These are phyloP conservation scores for Capronia americana DNA, from an alignment of 2,329 filamentous ascomycete genomes.

Conservation along the genomic window DNA sequence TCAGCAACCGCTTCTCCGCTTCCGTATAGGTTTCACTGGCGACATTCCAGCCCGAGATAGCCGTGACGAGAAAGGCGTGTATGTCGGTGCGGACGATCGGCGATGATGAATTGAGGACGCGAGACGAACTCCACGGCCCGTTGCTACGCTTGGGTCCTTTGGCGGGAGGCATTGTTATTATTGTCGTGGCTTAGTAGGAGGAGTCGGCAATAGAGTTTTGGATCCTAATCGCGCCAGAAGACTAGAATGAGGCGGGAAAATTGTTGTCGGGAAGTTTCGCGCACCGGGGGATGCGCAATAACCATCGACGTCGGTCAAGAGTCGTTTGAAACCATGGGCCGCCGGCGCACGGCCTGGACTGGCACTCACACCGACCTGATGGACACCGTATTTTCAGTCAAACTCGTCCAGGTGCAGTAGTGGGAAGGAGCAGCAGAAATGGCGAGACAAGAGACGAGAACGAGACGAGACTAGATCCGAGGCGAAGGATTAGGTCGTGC, in stretches of 20 bases:
- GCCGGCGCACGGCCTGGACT: no score
- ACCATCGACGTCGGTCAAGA: not conserved
- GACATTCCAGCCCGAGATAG: constrained; percentile 31
- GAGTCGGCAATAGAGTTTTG: not conserved
- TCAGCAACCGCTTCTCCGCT: constrained; percentile 35
- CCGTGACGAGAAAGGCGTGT: constrained; percentile 34
- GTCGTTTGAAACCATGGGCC: not conserved
- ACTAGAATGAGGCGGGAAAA: not conserved
- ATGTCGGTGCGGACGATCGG: constrained; percentile 32
- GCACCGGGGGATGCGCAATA: not conserved
- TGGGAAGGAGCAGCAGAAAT: constrained; percentile 2
- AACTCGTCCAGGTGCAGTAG: not conserved
- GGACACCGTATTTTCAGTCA: not conserved
- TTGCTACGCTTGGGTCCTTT: constrained; percentile 23
- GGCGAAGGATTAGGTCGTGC: not conserved
- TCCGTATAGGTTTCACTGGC: constrained; percentile 30
- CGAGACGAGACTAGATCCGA: constrained; percentile 1
- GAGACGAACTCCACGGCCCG: constrained; percentile 30
- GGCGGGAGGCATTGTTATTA: constrained; percentile 18
- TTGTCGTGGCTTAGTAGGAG: not conserved
- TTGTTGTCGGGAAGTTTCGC: not conserved
- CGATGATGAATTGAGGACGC: constrained; percentile 36
- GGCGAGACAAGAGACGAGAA: not conserved
- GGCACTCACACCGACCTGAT: not conserved
- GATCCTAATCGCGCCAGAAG: not conserved